Conservation (phyloP, 805 yeast species). For the Candida endomychidarum region DNA sequence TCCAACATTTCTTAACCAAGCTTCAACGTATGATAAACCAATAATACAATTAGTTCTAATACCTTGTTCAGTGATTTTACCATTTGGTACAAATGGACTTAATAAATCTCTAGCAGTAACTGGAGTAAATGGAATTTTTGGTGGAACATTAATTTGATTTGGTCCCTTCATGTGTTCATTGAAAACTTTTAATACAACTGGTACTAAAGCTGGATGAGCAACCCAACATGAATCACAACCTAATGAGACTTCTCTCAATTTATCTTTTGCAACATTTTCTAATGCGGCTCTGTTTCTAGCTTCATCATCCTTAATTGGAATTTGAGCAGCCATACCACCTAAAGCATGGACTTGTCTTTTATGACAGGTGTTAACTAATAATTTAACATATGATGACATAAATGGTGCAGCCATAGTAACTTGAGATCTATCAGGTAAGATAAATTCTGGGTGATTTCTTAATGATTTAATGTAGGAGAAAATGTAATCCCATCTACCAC, state of each 20-base stretch:
- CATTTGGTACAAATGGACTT: constrained; percentile 63
- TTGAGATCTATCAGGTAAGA: constrained; percentile 76
- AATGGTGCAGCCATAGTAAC: constrained; percentile 82
- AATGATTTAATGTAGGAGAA: constrained; percentile 76
- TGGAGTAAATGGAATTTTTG: constrained; percentile 49
- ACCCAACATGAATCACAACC: constrained; percentile 92
- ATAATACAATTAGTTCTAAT: constrained; percentile 70
- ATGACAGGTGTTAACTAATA: constrained; percentile 72
- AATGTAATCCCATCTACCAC: constrained; percentile 90
- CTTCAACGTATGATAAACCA: constrained; percentile 79
- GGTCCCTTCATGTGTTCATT: constrained; percentile 79
- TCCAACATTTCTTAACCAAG: constrained; percentile 82
- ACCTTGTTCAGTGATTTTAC: constrained; percentile 67
- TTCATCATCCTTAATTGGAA: constrained; percentile 73
- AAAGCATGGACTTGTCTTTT: constrained; percentile 79
- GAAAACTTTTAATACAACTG: constrained; percentile 70
- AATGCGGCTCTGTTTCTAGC: constrained; percentile 64
- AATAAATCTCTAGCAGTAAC: constrained; percentile 58
- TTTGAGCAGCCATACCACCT: constrained; percentile 91
- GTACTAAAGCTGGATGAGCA: constrained; percentile 81
- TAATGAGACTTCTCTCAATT: constrained; percentile 70
- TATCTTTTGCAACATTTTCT: constrained; percentile 72
- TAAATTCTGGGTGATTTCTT: constrained; percentile 63
- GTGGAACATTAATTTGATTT: constrained; percentile 65
- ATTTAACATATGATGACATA: constrained; percentile 74